Conservation (phyloP, 2,329 filamentous ascomycete species). For the Davidsoniella virescens region DNA sequence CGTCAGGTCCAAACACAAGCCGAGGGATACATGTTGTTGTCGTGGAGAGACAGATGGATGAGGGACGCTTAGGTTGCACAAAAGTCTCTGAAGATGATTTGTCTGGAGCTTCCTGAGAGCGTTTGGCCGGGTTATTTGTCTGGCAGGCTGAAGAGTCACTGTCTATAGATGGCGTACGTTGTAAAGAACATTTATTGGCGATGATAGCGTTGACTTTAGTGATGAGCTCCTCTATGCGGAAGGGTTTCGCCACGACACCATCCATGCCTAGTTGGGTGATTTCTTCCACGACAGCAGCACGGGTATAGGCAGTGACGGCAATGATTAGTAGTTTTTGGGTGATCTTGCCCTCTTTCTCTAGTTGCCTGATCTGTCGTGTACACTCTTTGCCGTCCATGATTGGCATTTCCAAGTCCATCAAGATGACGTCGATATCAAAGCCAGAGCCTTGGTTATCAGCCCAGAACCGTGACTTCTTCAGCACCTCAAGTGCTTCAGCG, state of each 20-base stretch:
- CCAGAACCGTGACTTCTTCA: constrained; percentile 42
- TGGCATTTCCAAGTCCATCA: constrained; percentile 76
- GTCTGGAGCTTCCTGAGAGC: too few species aligned
- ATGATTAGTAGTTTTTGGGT: constrained; percentile 57
- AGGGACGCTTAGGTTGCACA: neutral
- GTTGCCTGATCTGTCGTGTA: constrained; percentile 49
- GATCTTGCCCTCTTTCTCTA: constrained; percentile 46
- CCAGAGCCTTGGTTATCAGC: constrained; percentile 29
- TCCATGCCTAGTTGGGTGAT: constrained; percentile 29
- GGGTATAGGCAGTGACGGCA: constrained; percentile 68
- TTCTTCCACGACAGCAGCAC: constrained; percentile 26
- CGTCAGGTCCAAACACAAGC: too few species aligned
- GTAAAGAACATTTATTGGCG: neutral
- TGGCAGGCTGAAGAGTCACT: too few species aligned
- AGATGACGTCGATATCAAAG: constrained; percentile 45
- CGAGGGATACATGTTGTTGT: too few species aligned
- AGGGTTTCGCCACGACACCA: constrained; percentile 66
- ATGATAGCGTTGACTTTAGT: constrained; percentile 48
- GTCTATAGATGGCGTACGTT: too few species aligned
- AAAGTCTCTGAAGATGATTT: too few species aligned
- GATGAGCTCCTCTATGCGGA: constrained; percentile 54
- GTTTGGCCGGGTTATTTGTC: too few species aligned
- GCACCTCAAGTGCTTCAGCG: constrained; percentile 41
- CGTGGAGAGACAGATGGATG: neutral
- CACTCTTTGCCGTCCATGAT: constrained; percentile 70